phyloP scores from a whole-genome alignment of 768 basidiomycete species.

The Lactarius pseudohatsudake region DNA sequence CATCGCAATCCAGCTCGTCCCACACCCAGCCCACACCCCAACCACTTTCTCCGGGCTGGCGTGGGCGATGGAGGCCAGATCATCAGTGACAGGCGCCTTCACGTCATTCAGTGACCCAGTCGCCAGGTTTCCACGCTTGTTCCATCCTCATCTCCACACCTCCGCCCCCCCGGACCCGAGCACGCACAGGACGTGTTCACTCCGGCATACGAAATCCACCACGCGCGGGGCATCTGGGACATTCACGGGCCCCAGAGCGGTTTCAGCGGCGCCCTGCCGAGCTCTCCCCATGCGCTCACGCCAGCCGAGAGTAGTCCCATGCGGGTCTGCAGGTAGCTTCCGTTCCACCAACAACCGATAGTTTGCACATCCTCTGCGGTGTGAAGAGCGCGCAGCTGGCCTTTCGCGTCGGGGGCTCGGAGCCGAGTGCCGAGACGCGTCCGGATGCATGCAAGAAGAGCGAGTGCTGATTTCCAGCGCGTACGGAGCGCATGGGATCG shows the following conservation, averaged over 20 bases:
- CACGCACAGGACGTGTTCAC: conserved; percentile 71
- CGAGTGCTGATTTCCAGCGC: conserved; percentile 56
- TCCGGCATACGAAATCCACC: conserved; percentile 53
- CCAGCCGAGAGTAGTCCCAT: conserved; percentile 50
- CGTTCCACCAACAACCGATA: conserved; percentile 77
- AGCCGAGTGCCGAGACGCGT: conserved; percentile 55
- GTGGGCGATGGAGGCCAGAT: conserved; percentile 48
- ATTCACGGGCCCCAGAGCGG: conserved; percentile 33
- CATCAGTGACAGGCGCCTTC: conserved; percentile 43
- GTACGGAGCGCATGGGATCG: conserved; percentile 34
- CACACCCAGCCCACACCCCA: conserved; percentile 50
- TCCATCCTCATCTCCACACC: conserved; percentile 95
- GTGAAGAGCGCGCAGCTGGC: conserved; percentile 52
- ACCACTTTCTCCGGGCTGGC: conserved; percentile 7
- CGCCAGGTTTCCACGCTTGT: conserved; percentile 95
- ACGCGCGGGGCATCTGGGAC: conserved; percentile 34
- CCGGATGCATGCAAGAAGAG: conserved; percentile 48
- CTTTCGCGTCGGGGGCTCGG: conserved; percentile 76
- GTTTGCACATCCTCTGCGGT: conserved; percentile 33
- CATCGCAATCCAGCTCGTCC: conserved; percentile 49
- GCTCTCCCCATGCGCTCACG: conserved; percentile 64
- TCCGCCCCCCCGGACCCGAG: conserved; percentile 22
- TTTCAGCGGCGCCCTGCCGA: conserved; percentile 44
- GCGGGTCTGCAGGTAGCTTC: conserved; percentile 51
- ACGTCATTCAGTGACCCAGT: conserved; percentile 59